phyloP scores from a whole-genome alignment of 495 filamentous ascomycete genomes.

The Penicillium manginii region DNA sequence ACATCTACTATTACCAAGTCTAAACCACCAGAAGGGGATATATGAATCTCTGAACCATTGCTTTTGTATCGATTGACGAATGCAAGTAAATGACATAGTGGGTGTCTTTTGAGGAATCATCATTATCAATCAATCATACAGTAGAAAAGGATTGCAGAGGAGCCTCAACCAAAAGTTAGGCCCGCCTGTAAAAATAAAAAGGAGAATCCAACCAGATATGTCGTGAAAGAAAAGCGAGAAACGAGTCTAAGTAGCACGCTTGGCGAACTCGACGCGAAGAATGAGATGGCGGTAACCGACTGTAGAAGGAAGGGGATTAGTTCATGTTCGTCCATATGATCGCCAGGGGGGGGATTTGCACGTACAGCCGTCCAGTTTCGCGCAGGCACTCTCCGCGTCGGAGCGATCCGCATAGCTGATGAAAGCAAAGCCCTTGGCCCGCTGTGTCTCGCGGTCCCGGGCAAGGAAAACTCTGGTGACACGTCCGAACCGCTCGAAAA shows the following conservation, averaged over 20 bases:
- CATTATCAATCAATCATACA: slow-evolving; percentile 52
- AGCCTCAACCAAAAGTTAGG: slow-evolving; percentile 37
- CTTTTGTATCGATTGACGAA: slow-evolving; percentile 40
- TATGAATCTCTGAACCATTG: slow-evolving; percentile 37
- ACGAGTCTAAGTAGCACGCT: slow-evolving; percentile 65
- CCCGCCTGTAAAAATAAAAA: slow-evolving; percentile 42
- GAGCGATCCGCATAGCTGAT: slow-evolving; percentile 89
- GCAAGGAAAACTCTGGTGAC: slow-evolving; percentile 97
- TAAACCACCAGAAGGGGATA: slow-evolving; percentile 3
- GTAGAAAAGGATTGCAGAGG: slow-evolving; percentile 39
- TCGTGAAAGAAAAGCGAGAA: slow-evolving; percentile 30
- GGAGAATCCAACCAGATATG: slow-evolving; percentile 30
- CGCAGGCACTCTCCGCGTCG: slow-evolving; percentile 89
- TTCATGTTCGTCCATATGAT: neutral
- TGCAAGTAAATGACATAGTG: slow-evolving; percentile 43
- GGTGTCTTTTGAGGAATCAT: slow-evolving; percentile 45
- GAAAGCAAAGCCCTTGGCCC: slow-evolving; percentile 98
- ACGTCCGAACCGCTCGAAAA: slow-evolving; percentile 96
- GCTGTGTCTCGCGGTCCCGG: slow-evolving; percentile 91
- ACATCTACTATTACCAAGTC: neutral
- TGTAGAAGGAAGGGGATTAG: slow-evolving; percentile 37
- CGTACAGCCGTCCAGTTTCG: slow-evolving; percentile 96
- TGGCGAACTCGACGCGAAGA: slow-evolving; percentile 88
- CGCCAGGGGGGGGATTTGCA: slow-evolving; percentile 20
- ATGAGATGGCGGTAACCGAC: slow-evolving; percentile 90